Base-by-base conservation (phyloP, 2,329 filamentous ascomycete genomes). In the Cytospora chrysosperma region DNA sequence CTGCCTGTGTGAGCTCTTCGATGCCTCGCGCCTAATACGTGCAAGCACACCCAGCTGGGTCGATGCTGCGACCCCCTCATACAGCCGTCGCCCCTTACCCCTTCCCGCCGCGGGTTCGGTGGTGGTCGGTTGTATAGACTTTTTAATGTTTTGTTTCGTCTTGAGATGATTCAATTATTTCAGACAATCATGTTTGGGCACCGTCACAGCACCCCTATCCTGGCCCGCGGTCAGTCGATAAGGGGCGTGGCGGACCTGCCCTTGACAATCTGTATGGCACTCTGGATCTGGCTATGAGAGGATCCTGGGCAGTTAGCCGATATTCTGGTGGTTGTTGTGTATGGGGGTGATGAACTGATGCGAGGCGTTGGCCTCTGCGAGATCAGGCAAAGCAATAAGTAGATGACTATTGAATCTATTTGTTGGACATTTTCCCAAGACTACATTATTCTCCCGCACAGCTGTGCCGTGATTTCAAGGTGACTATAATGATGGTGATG, bases 351-450 rank as follows among this genome's bases (percentile, higher is more conserved):
- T 59, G 54, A 60, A 63, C 51, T 59, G 66, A 68, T 61, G 51
- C 55, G 27, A 65, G 60, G 63, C 51, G 37, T 9, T 56, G 55
- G 60, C 63, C 60, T 65, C 40, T 49, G 61, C 64, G 69, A 67
- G 62, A 68, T 71, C 67, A 65, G 69, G 63, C 64, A 68, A 71
- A 70, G 69, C 60, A 67, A 68, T 72, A 74, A 71, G 74, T 82
- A 82, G 81, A 82, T 63, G 80, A 78, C 80, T 71, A 69, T 81
- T 80, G 81, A 83, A 82, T 81, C 79, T 81, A 81, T 77, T 74
- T 75, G 75, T 73, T 70, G 69, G 68, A 68, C 67, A 64, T 47
- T 52, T 57, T n/a, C n/a, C 56, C 32, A 51, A 56, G 9, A 37
- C 26, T 32, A 27, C 26, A 59, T 15, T 10, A 28, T 51, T 13